phyloP scores from a whole-genome alignment of 768 basidiomycete species.

The Leucosporidium scottii region DNA sequence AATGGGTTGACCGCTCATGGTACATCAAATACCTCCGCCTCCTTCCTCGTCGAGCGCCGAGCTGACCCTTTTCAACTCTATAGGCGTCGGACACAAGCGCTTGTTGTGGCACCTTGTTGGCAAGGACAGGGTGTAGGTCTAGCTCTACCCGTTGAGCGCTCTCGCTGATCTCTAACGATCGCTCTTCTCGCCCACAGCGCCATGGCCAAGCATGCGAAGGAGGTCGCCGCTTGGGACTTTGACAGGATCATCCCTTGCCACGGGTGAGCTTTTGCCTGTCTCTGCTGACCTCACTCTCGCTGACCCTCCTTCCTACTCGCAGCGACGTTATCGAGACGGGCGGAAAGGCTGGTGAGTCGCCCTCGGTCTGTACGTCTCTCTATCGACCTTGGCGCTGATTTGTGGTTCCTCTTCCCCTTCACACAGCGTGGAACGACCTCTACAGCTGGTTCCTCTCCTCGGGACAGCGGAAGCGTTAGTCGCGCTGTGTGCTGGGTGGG shows the following conservation, averaged over 20 bases:
- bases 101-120: slow-evolving; percentile 35
- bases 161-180: slow-evolving; percentile 2
- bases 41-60: too few species aligned
- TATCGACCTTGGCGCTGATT: too few species aligned
- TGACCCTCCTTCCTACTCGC: slow-evolving; percentile 16
- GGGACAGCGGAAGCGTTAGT: too few species aligned
- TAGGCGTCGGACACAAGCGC: slow-evolving; percentile 27
- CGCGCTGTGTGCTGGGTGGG: too few species aligned
- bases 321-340: slow-evolving; percentile 58
- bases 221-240: slow-evolving; percentile 66
- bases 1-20: slow-evolving; percentile 38
- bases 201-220: slow-evolving; percentile 60
- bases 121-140: slow-evolving; percentile 42
- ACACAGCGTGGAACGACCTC: slow-evolving; percentile 21
- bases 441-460: slow-evolving; percentile 1
- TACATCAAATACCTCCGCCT: slow-evolving; percentile 10
- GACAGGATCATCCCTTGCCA: slow-evolving; percentile 43
- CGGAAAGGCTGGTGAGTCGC: slow-evolving; percentile 49
- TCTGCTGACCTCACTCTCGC: slow-evolving; percentile 37
- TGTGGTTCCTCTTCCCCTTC: neutral
- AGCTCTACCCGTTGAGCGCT: neutral
- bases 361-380: too few species aligned
- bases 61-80: too few species aligned
- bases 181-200: slow-evolving; percentile 1
- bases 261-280: slow-evolving; percentile 40